Base-by-base conservation (phyloP, 768 basidiomycete species). In the Megacollybia marginata region DNA sequence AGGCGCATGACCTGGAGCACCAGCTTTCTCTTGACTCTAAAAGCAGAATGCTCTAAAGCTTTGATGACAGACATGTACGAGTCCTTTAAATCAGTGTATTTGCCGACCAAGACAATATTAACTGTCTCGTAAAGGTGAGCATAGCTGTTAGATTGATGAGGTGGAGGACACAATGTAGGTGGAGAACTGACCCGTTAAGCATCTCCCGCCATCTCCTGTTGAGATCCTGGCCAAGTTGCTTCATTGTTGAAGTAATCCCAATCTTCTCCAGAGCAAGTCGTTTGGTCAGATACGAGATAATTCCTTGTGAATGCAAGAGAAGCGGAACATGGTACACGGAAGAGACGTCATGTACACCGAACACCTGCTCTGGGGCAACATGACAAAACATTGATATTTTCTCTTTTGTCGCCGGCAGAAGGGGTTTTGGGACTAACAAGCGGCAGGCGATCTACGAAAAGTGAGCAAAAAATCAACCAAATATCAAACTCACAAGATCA, bases 321-420 rank as follows among this genome's bases (percentile, higher is more conserved):
- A 98, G 76, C 4, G 95, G 95, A 42, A 98, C 95, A 60, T 98
- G 95, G 65, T 99, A 99, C 33, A 97, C 92, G 35, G 93, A 96
- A 9, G 87, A 83, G 44, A 98, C 91, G 62, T 97, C 92, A 63
- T 98, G 95, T 7, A 98, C 88, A 48, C 93, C 95, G 46, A 99
- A 76, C 36, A 98, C 95, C 59, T 91, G 88, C 58, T 90, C 84
- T 3, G 85, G 73, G 3, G 82, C 71, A 57, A 99, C 95, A 60
- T 99, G 95, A 67, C 95, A 97, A 76, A 98, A 98, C 94, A 98
- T 97, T 53, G 92, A 92, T 38, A 99, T 95, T 67, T 99, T 99
- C 60, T 85, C 79, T 68, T 93, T 95, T 33, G 94, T 95, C 0
- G 88, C 77, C 13, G 79, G 75, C 48, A 85, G 80, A n/a, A 99